These are phyloP conservation scores for Penicillium lividum DNA, from an alignment of 495 filamentous ascomycete species.

Conservation along the genomic window DNA sequence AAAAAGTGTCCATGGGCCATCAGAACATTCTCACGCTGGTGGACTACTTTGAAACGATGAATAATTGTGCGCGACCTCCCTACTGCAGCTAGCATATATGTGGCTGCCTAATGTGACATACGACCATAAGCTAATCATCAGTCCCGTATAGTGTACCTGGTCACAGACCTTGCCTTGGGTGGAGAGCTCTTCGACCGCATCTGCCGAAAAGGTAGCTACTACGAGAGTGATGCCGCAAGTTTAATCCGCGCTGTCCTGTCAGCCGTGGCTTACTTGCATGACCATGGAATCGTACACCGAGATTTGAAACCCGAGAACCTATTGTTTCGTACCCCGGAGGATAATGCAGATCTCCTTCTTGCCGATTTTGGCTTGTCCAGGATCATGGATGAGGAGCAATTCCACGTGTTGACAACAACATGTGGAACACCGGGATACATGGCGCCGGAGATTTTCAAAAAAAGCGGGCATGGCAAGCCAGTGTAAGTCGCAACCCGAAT, in stretches of 20 bases:
- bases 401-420: constrained; percentile 95
- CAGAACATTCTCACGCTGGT: constrained; percentile 97
- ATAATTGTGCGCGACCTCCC: constrained; percentile 65
- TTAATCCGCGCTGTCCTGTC: constrained; percentile 92
- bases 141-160: constrained; percentile 72
- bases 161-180: constrained; percentile 94
- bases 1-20: constrained; percentile 95
- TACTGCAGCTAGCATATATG: not conserved
- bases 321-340: constrained; percentile 57
- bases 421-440: constrained; percentile 98
- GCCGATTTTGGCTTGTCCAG: constrained; percentile 92
- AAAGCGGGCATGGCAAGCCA: constrained; percentile 75
- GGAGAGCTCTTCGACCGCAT: constrained; percentile 98
- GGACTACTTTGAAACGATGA: constrained; percentile 99
- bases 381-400: constrained; percentile 99
- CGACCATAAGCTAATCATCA: not conserved
- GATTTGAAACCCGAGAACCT: constrained; percentile 63
- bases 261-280: constrained; percentile 97
- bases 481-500: constrained; percentile 54
- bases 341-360: constrained; percentile 74
- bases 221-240: constrained; percentile 94
- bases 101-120: not conserved
- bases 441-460: constrained; percentile 82
- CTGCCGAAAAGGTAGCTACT: constrained; percentile 97
- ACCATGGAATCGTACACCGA: constrained; percentile 97